Base-by-base conservation (phyloP, 345 rosid species). In the Camelina sativa region DNA sequence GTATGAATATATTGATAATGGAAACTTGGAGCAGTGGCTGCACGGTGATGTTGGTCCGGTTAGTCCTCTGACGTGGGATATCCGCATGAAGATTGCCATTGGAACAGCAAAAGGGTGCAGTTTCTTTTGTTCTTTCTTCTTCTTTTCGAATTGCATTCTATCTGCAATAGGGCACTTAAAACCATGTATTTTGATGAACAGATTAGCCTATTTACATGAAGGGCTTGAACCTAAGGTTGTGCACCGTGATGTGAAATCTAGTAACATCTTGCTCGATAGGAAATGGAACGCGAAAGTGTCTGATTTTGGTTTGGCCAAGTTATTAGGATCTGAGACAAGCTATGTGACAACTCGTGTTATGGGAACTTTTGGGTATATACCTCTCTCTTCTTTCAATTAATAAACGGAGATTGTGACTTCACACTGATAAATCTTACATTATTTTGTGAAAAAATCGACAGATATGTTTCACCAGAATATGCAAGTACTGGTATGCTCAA, bases 401-500 rank as follows among this genome's bases (percentile, higher is more conserved):
- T 32, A 56, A 13, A 64, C 28, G 0, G n/a, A 17, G 11, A 63
- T 25, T 76, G 50, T 67, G 35, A 17, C 54, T 8, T 12, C 5
- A 9, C 25, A 50, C 25, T 34, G 0, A 4, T 46, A 44, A 17
- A 1, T 38, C 51, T 63, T 11, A 53, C 58, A 47, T 48, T 28
- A 0, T 8, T 35, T 25, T 28, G 38, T 50, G 0, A 11, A 19
- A 6, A 4, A 35, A 4, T 71, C 55, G 22, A 3, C 80, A 92
- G 98, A 58, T 92, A 92, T 73, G 98, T 93, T 28, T 93, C 98
- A 30, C 98, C 98, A 0, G 97, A 93, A 74, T 91, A 93, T 83
- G 98, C 98, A 65, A 89, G 96, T 79, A 93, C 97, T 0, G 98
- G 98, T 2, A 89, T 93, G 98, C 93, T 93, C 55, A 93, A 93